Evolutionary conservation across 139 green algal genomes (phyloP).

Genomic region (Picochlorum sp.): DNA sequence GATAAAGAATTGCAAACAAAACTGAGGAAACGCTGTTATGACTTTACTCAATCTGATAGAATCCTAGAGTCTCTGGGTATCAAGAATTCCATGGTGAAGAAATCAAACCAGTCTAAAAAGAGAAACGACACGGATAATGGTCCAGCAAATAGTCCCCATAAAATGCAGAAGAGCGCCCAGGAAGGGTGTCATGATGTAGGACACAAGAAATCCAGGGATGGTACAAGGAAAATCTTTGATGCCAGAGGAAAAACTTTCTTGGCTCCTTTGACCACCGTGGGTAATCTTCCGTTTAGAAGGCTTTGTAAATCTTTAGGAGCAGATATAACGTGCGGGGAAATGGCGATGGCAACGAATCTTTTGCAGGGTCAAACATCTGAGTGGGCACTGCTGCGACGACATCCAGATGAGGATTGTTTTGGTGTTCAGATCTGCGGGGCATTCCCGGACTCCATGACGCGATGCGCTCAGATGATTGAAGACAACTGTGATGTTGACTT

Average conservation of each 20-base stretch:
- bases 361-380: constrained; percentile 81
- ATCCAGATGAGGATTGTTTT: constrained; percentile 88
- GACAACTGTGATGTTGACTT: constrained; percentile 70
- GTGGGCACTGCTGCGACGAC: constrained; percentile 92
- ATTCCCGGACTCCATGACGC: constrained; percentile 67
- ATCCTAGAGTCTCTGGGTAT: constrained; percentile 49
- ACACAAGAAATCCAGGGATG: constrained; percentile 22
- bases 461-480: constrained; percentile 68
- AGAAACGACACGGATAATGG: neutral
- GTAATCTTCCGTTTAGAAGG: constrained; percentile 92
- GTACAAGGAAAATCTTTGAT: constrained; percentile 55
- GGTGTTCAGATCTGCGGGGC: constrained; percentile 90
- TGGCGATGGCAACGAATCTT: constrained; percentile 92
- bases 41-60: constrained; percentile 54
- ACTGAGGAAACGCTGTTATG: constrained; percentile 40
- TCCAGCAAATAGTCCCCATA: neutral
- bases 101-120: neutral
- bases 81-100: neutral
- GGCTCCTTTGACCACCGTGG: constrained; percentile 92
- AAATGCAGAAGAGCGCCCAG: neutral
- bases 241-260: constrained; percentile 83
- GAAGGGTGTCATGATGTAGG: constrained; percentile 23
- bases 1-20: constrained; percentile 2
- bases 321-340: constrained; percentile 92
- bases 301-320: constrained; percentile 81